A percentile compares a stretch with the other conserved stretches of the same genome.
phyloP scores from a whole-genome alignment of 208 protist species.

The Crithidia brevicula region DNA sequence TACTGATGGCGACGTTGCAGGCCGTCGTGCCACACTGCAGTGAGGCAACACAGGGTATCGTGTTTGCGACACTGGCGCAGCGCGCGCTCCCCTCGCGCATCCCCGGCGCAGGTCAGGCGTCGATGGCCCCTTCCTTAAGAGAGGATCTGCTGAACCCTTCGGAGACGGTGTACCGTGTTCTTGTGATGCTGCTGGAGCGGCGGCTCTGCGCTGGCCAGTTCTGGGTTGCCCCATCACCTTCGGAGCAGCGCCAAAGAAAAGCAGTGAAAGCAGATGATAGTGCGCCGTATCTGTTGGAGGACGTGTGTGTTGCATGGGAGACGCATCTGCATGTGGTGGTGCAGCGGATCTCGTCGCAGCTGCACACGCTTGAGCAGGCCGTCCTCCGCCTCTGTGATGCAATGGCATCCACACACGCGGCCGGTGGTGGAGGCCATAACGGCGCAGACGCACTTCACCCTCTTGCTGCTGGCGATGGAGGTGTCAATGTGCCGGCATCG shows the following conservation, averaged over 20 bases:
- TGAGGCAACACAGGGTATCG: constrained; percentile 13
- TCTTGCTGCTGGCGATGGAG: no score
- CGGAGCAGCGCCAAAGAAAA: not conserved
- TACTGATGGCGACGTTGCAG: constrained; percentile 51
- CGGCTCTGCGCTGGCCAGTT: not conserved
- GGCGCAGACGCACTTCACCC: not conserved
- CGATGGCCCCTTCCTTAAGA: not conserved
- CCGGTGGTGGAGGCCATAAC: not conserved
- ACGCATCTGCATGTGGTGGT: constrained; percentile 15
- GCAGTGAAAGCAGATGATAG: no score
- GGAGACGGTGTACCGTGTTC: constrained; percentile 27
- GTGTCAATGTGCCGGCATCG: no score
- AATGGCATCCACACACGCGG: not conserved
- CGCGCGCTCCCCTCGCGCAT: constrained; percentile 8
- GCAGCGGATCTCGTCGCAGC: constrained; percentile 9
- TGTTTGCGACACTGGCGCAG: constrained; percentile 26
- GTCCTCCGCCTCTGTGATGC: constrained; percentile 3
- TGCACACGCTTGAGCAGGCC: constrained; percentile 29
- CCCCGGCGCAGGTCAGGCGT: not conserved
- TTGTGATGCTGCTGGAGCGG: constrained; percentile 28
- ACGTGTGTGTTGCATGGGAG: constrained; percentile 10
- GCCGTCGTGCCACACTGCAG: constrained; percentile 40
- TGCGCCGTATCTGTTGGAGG: not conserved
- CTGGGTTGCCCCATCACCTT: not conserved
- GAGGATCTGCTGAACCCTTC: constrained; percentile 25